Percentiles rank a stretch among this genome's conserved stretches.
Evolutionary conservation across 2,329 filamentous ascomycete species (phyloP).

Genomic region (Scytalidium lignicola): DNA sequence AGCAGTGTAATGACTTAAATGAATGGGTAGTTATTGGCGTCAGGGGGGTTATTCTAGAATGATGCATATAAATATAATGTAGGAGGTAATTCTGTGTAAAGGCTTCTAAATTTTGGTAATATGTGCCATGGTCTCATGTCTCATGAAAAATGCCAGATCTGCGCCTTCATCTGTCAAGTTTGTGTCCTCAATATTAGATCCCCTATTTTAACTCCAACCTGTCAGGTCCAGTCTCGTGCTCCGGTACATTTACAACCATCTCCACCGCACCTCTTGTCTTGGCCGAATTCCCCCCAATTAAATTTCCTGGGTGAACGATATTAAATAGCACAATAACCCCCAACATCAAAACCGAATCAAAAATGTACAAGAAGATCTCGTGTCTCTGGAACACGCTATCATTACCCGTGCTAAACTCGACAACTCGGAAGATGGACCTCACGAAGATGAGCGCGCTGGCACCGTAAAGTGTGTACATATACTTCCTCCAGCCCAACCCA

Average conservation of each 20-base stretch:
- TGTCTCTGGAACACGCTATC: constrained; percentile 34
- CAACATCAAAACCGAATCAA: constrained; percentile 38
- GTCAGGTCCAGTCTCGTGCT: not conserved
- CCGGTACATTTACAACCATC: not conserved
- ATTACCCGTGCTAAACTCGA: constrained; percentile 38
- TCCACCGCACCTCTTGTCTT: constrained; percentile 3
- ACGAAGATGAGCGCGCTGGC: constrained; percentile 37
- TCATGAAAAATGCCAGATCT: not conserved
- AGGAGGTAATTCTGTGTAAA: not conserved
- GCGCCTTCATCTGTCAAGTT: not conserved
- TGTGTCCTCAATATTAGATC: no score
- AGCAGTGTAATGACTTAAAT: not conserved
- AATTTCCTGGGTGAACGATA: constrained; percentile 28
- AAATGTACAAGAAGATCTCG: constrained; percentile 38
- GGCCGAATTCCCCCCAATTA: constrained; percentile 2
- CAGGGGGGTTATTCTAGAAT: not conserved
- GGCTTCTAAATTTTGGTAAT: not conserved
- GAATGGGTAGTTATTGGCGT: not conserved
- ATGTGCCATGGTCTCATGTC: not conserved
- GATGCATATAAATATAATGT: not conserved
- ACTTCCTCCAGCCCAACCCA: constrained; percentile 23
- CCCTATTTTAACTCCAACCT: not conserved
- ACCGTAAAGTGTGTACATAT: constrained; percentile 34
- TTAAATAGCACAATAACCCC: constrained; percentile 31
- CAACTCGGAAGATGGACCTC: constrained; percentile 37